Conservation (phyloP, 257 asterid genomes). For the Petunia secreta region DNA sequence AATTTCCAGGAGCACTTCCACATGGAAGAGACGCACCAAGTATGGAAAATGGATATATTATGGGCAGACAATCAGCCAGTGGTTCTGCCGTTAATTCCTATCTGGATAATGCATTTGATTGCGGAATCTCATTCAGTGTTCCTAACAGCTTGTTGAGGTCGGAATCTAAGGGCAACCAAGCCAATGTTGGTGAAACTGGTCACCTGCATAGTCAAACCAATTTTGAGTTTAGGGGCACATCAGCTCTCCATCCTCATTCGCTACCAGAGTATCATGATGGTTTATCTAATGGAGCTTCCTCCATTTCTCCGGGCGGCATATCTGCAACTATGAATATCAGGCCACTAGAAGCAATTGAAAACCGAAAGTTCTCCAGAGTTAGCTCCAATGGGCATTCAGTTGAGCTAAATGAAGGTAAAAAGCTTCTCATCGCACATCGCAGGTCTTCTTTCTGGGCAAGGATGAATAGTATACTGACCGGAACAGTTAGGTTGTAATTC, state of each 20-base stretch:
- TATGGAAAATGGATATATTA: conserved; percentile 54
- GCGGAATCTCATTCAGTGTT: conserved; percentile 64
- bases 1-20: conserved; percentile 58
- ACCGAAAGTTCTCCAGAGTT: conserved; percentile 64
- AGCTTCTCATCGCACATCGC: conserved; percentile 24
- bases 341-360: conserved; percentile 58
- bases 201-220: conserved; percentile 56
- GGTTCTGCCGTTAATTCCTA: conserved; percentile 53
- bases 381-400: conserved; percentile 58
- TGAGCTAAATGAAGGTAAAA: conserved; percentile 71
- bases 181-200: conserved; percentile 58
- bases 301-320: conserved; percentile 68
- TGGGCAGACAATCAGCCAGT: conserved; percentile 50
- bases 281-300: conserved; percentile 58
- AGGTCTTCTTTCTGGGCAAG: neutral
- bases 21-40: conserved; percentile 50
- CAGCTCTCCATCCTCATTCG: conserved; percentile 75
- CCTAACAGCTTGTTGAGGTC: conserved; percentile 62
- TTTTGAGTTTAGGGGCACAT: conserved; percentile 57
- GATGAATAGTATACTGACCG: neutral
- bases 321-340: conserved; percentile 61
- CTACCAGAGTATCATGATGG: conserved; percentile 82
- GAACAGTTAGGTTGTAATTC: neutral
- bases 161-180: conserved; percentile 58
- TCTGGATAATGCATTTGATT: conserved; percentile 61